Percentiles rank a stretch among this genome's conserved stretches.
Conservation (phyloP, 345 rosid genomes). For the Hypericum perforatum region DNA sequence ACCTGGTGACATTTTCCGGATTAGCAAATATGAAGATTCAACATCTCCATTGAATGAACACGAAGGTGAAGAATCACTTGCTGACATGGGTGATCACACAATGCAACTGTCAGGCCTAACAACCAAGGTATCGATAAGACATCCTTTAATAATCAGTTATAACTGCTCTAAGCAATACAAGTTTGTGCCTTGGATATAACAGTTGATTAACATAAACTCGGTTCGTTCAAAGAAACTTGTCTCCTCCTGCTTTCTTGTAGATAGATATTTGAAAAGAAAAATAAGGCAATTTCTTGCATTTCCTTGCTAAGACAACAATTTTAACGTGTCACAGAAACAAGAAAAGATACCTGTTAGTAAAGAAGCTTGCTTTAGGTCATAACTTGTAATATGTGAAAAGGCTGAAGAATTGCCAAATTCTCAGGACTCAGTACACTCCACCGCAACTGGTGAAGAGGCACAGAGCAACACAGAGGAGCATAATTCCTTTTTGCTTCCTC, state of each 20-base stretch:
- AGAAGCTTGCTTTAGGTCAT: background rate
- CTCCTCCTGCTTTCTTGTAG: too few relatives aligned
- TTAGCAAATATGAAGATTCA: slow-evolving; percentile 52
- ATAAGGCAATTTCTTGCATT: too few relatives aligned
- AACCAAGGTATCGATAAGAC: slow-evolving; percentile 37
- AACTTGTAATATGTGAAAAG: background rate
- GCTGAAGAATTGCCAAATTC: slow-evolving; percentile 15
- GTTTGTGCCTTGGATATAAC: too few relatives aligned
- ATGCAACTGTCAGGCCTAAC: slow-evolving; percentile 26
- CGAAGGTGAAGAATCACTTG: slow-evolving; percentile 33
- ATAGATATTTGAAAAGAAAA: too few relatives aligned
- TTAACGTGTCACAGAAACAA: too few relatives aligned
- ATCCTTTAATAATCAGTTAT: too few relatives aligned
- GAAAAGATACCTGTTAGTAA: too few relatives aligned
- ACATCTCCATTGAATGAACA: slow-evolving; percentile 29
- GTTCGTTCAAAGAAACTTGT: too few relatives aligned
- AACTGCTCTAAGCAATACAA: too few relatives aligned
- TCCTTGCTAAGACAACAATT: too few relatives aligned
- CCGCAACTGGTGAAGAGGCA: slow-evolving; percentile 23
- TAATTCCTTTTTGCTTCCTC: slow-evolving; percentile 47
- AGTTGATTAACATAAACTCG: too few relatives aligned
- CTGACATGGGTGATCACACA: slow-evolving; percentile 30
- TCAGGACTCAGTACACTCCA: slow-evolving; percentile 40
- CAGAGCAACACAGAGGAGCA: slow-evolving; percentile 22
- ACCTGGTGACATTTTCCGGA: slow-evolving; percentile 58